Conservation (phyloP, 2,329 filamentous ascomycete species). For the Trichophaea hybrida region DNA sequence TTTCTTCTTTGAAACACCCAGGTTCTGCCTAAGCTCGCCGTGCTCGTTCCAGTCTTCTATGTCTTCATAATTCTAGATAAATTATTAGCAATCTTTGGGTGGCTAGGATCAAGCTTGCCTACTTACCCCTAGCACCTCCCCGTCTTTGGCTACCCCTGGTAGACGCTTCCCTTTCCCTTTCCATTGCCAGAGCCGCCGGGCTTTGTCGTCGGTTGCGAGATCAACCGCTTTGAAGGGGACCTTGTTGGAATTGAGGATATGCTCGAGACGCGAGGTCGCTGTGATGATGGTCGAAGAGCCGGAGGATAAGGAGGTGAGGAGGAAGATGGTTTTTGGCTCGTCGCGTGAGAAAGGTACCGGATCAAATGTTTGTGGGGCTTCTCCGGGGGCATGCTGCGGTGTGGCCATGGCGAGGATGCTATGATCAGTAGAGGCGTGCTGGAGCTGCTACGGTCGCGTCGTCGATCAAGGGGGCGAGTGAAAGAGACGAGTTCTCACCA, state of each 20-base stretch:
- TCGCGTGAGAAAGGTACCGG: slow-evolving; percentile 16
- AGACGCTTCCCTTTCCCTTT: slow-evolving; percentile 64
- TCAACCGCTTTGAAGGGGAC: slow-evolving; percentile 89
- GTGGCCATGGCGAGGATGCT: too few relatives aligned
- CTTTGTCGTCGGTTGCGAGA: slow-evolving; percentile 76
- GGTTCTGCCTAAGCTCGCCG: slow-evolving; percentile 78
- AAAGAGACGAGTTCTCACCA: too few relatives aligned
- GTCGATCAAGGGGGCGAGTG: too few relatives aligned
- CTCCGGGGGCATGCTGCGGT: background rate
- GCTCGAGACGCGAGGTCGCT: slow-evolving; percentile 87
- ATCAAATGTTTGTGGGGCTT: slow-evolving; percentile 7
- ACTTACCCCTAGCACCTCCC: slow-evolving; percentile 70
- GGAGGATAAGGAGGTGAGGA: slow-evolving; percentile 91
- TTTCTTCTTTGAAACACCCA: slow-evolving; percentile 45
- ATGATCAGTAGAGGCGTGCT: too few relatives aligned
- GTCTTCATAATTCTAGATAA: slow-evolving; percentile 68
- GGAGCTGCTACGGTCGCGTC: too few relatives aligned
- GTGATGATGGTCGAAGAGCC: slow-evolving; percentile 94
- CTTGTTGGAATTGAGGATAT: slow-evolving; percentile 86
- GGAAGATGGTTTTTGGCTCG: slow-evolving; percentile 61
- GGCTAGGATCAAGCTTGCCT: background rate
- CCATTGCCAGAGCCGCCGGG: slow-evolving; percentile 75
- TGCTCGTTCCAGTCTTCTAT: slow-evolving; percentile 99
- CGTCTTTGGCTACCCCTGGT: slow-evolving; percentile 76
- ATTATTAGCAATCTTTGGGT: background rate